Conservation (phyloP, 164 flowering plant species). For the Litsea cubeba region DNA sequence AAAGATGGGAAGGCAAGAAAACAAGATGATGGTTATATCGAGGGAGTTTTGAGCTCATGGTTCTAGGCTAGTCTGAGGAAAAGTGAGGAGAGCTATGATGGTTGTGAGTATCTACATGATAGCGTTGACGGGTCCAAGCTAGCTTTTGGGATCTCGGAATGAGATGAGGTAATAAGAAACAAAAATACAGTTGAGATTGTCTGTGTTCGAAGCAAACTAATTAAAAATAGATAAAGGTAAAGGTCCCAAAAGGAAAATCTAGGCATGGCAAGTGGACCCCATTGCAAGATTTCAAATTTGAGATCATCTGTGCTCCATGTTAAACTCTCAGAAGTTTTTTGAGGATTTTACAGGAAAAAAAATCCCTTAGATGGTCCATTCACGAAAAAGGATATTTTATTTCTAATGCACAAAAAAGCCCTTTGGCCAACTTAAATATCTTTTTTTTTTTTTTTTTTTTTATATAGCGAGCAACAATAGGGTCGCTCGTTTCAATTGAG, state of each 20-base stretch:
- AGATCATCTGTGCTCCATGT: too few relatives aligned
- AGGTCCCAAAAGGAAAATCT: not conserved
- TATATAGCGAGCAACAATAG: too few relatives aligned
- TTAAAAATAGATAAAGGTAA: not conserved
- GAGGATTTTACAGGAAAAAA: too few relatives aligned
- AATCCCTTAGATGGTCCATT: too few relatives aligned
- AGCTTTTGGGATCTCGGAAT: slow-evolving; percentile 19
- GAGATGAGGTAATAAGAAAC: not conserved
- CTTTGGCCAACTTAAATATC: too few relatives aligned
- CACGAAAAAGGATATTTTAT: too few relatives aligned
- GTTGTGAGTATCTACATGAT: slow-evolving; percentile 25
- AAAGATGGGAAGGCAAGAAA: slow-evolving; percentile 17
- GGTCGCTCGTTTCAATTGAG: too few relatives aligned
- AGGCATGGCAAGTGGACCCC: too few relatives aligned
- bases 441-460: too few relatives aligned
- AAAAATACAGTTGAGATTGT: not conserved
- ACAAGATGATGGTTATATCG: slow-evolving; percentile 24
- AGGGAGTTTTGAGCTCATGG: slow-evolving; percentile 25
- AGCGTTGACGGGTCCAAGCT: slow-evolving; percentile 54
- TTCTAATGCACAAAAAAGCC: too few relatives aligned
- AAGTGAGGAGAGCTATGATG: slow-evolving; percentile 18
- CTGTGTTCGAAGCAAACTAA: not conserved
- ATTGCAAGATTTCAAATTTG: too few relatives aligned
- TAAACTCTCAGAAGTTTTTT: too few relatives aligned
- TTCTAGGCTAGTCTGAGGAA: slow-evolving; percentile 25